Evolutionary conservation across 495 filamentous ascomycete species (phyloP).

Genomic region (Penicillium canariense): DNA sequence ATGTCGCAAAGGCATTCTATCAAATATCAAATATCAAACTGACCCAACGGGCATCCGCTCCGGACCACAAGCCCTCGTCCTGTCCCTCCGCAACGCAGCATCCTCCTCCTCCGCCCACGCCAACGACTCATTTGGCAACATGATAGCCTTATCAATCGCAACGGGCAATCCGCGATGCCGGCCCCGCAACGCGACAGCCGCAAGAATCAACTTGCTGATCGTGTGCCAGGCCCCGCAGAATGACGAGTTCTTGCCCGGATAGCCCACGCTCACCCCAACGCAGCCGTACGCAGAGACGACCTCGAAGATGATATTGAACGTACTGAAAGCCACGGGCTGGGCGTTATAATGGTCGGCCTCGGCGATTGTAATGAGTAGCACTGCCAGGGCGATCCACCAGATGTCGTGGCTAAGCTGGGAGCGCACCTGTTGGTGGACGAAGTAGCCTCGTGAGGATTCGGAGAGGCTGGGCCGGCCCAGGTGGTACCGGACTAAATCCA

Average conservation of each 20-base stretch:
- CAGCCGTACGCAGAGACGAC: slow-evolving; percentile 81
- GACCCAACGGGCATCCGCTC: slow-evolving; percentile 29
- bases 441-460: slow-evolving; percentile 47
- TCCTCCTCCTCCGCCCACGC: slow-evolving; percentile 60
- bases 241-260: slow-evolving; percentile 63
- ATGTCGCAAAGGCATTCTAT: not conserved
- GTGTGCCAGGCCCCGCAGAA: slow-evolving; percentile 72
- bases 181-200: slow-evolving; percentile 74
- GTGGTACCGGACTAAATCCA: slow-evolving; percentile 27
- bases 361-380: slow-evolving; percentile 70
- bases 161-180: slow-evolving; percentile 78
- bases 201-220: slow-evolving; percentile 73
- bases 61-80: slow-evolving; percentile 22
- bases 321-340: slow-evolving; percentile 67
- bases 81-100: slow-evolving; percentile 44
- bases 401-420: slow-evolving; percentile 82
- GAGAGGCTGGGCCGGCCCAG: slow-evolving; percentile 28
- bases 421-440: slow-evolving; percentile 64
- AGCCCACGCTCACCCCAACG: slow-evolving; percentile 75
- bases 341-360: slow-evolving; percentile 64
- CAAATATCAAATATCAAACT: slow-evolving; percentile 17
- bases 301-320: slow-evolving; percentile 87
- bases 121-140: slow-evolving; percentile 62
- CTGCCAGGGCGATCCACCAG: slow-evolving; percentile 78
- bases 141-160: slow-evolving; percentile 74